phyloP scores from a whole-genome alignment of 2,329 filamentous ascomycete genomes.

The Colletotrichum sojae region DNA sequence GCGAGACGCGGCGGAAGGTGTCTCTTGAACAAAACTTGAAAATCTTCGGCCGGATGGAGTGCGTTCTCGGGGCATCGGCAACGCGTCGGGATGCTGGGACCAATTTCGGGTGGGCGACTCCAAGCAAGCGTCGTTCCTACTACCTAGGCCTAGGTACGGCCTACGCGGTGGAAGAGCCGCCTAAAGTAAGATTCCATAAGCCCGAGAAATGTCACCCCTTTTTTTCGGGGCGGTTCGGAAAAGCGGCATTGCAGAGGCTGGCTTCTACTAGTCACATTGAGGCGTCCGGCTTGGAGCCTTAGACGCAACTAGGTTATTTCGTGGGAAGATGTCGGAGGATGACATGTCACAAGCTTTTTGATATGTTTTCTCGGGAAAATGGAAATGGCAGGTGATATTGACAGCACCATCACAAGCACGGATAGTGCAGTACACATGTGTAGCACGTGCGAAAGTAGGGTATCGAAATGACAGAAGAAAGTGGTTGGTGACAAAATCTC shows the following conservation, averaged over 20 bases:
- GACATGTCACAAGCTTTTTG: slow-evolving; percentile 11
- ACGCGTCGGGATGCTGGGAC: slow-evolving; percentile 20
- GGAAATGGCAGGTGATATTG: slow-evolving; percentile 1
- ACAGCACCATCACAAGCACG: too few relatives aligned
- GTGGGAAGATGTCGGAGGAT: slow-evolving; percentile 4
- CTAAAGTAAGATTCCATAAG: slow-evolving; percentile 11
- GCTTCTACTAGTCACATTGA: slow-evolving; percentile 1
- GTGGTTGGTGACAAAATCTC: slow-evolving; percentile 5
- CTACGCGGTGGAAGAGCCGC: background rate
- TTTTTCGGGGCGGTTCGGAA: slow-evolving; percentile 23
- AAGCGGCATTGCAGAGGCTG: slow-evolving; percentile 12
- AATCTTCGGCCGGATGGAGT: slow-evolving; percentile 27
- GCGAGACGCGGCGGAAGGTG: slow-evolving; percentile 6
- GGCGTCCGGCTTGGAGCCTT: background rate
- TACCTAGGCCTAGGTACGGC: too few relatives aligned
- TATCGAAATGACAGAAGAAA: background rate
- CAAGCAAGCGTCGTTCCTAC: slow-evolving; percentile 3
- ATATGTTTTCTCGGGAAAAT: background rate
- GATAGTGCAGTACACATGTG: too few relatives aligned
- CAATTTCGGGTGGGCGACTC: slow-evolving; percentile 14
- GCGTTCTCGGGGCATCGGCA: slow-evolving; percentile 28
- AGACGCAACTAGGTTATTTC: slow-evolving; percentile 7
- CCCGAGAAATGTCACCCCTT: slow-evolving; percentile 10
- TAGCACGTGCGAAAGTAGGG: too few relatives aligned
- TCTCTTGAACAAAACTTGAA: background rate